Evolutionary conservation across 805 yeast species (phyloP).

Genomic region (Candida xiaguanensis): DNA sequence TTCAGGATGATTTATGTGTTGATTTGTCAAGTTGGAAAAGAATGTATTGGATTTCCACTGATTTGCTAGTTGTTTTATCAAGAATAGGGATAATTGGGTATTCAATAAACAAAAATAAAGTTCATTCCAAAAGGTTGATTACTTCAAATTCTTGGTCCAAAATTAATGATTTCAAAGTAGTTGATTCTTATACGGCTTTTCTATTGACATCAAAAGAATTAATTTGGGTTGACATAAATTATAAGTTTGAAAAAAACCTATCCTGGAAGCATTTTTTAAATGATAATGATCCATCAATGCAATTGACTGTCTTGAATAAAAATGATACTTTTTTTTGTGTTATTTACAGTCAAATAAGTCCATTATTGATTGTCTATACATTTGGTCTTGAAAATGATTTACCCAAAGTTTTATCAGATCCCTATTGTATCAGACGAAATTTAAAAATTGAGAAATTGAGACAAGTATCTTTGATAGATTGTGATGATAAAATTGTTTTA

Average conservation of each 20-base stretch:
- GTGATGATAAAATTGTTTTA: not conserved
- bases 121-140: conserved; percentile 23
- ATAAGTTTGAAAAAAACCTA: conserved; percentile 44
- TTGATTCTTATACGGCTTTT: conserved; percentile 33
- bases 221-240: conserved; percentile 41
- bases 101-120: conserved; percentile 31
- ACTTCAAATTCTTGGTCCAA: conserved; percentile 54
- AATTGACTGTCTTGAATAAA: conserved; percentile 27
- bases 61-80: conserved; percentile 30
- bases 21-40: conserved; percentile 58
- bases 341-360: conserved; percentile 25
- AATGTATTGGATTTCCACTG: conserved; percentile 41
- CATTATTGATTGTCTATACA: conserved; percentile 27
- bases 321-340: conserved; percentile 20
- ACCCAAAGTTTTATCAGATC: conserved; percentile 30
- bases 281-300: conserved; percentile 51
- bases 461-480: conserved; percentile 12
- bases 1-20: conserved; percentile 27
- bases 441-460: conserved; percentile 7
- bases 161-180: conserved; percentile 39
- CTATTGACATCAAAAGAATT: conserved; percentile 67
- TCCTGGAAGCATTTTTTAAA: conserved; percentile 73
- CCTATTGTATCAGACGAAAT: conserved; percentile 20
- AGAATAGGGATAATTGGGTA: conserved; percentile 27
- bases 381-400: conserved; percentile 25